Evolutionary conservation across 2,329 filamentous ascomycete species (phyloP).

Genomic region (Nemania sp.): DNA sequence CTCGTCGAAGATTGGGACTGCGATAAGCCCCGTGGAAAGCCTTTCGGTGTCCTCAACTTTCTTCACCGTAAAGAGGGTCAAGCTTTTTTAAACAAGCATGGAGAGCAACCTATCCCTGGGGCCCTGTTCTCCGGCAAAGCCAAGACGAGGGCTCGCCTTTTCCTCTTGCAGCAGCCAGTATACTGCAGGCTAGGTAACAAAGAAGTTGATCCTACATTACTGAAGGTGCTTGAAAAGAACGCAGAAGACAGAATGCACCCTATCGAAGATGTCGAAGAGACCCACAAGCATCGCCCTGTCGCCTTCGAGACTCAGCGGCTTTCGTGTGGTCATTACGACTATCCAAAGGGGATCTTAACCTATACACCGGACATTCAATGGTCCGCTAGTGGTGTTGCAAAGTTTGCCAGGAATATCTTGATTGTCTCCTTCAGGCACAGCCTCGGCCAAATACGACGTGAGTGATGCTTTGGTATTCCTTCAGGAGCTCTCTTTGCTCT

Average conservation of each 20-base stretch:
- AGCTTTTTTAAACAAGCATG: slow-evolving; percentile 55
- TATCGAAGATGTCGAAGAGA: slow-evolving; percentile 42
- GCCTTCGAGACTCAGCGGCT: slow-evolving; percentile 46
- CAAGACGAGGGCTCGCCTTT: slow-evolving; percentile 45
- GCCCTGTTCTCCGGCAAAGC: slow-evolving; percentile 18
- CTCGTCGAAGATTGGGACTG: slow-evolving; percentile 58
- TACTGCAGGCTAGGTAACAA: slow-evolving; percentile 55
- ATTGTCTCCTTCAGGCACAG: slow-evolving; percentile 52
- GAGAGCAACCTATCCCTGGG: slow-evolving; percentile 32
- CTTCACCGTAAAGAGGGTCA: slow-evolving; percentile 54
- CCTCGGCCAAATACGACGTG: slow-evolving; percentile 42
- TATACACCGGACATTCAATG: slow-evolving; percentile 59
- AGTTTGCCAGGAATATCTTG: slow-evolving; percentile 59
- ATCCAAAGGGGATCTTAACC: slow-evolving; percentile 51
- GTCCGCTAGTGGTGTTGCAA: slow-evolving; percentile 54
- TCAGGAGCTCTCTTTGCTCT: background rate
- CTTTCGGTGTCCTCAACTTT: slow-evolving; percentile 59
- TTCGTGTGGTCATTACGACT: slow-evolving; percentile 63
- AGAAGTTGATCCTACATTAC: slow-evolving; percentile 51
- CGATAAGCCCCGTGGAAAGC: slow-evolving; percentile 55
- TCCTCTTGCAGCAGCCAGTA: slow-evolving; percentile 47
- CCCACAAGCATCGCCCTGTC: slow-evolving; percentile 36
- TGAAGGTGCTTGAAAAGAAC: slow-evolving; percentile 53
- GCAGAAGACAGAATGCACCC: slow-evolving; percentile 48
- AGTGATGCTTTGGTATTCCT: background rate